phyloP scores from a whole-genome alignment of 169 alveolate species.

The Pseudocohnilembus persalinus region DNA sequence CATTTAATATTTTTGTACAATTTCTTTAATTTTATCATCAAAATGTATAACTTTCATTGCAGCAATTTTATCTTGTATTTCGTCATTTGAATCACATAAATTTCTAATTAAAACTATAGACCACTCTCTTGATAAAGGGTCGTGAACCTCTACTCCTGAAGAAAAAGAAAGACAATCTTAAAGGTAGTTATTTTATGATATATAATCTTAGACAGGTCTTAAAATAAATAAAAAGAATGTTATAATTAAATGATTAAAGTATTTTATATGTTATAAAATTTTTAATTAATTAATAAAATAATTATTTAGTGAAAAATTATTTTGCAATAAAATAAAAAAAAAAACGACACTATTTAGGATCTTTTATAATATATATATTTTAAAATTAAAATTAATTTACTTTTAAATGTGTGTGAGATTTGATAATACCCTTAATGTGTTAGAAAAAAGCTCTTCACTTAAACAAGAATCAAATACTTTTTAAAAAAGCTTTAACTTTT shows the following conservation, averaged over 20 bases:
- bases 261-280: too few relatives aligned
- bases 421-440: background rate
- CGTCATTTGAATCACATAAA: background rate
- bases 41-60: background rate
- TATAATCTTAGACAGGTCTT: background rate
- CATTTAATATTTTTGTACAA: background rate
- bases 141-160: background rate
- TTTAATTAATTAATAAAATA: too few relatives aligned
- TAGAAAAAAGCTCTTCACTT: background rate
- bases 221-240: background rate
- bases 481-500: background rate
- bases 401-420: background rate
- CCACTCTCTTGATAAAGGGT: background rate
- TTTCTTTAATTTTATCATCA: background rate
- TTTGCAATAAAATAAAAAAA: too few relatives aligned
- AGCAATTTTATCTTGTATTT: background rate
- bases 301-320: too few relatives aligned
- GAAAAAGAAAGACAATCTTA: background rate
- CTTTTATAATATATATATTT: too few relatives aligned
- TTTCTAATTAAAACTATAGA: background rate
- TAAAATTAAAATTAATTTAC: background rate
- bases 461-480: background rate
- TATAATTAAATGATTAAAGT: too few relatives aligned
- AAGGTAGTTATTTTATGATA: too few relatives aligned
- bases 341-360: too few relatives aligned